Conservation (phyloP, 345 rosid species). For the Rhodomyrtus tomentosa region DNA sequence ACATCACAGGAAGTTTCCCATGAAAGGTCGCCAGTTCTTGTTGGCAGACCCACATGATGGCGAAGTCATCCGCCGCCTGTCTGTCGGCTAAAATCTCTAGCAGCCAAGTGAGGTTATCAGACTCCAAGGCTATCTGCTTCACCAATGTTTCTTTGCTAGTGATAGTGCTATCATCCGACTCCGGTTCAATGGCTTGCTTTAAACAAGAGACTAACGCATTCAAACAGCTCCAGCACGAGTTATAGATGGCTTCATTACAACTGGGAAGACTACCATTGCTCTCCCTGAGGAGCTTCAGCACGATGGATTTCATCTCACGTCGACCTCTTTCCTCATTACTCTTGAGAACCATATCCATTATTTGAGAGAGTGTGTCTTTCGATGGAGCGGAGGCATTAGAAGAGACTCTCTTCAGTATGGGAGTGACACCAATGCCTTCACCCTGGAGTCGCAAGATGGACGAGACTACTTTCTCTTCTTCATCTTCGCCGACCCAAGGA, state of each 20-base stretch:
- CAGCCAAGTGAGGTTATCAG: slow-evolving; percentile 86
- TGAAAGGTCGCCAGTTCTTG: slow-evolving; percentile 66
- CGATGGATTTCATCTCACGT: slow-evolving; percentile 78
- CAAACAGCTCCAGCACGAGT: slow-evolving; percentile 58
- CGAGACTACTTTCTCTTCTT: slow-evolving; percentile 85
- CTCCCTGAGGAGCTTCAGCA: slow-evolving; percentile 84
- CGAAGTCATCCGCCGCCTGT: slow-evolving; percentile 81
- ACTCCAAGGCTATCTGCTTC: slow-evolving; percentile 67
- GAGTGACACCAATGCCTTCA: slow-evolving; percentile 58
- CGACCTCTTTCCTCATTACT: slow-evolving; percentile 92
- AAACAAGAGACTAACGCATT: slow-evolving; percentile 45
- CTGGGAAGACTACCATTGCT: slow-evolving; percentile 41
- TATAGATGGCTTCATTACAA: slow-evolving; percentile 49
- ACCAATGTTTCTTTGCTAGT: slow-evolving; percentile 33
- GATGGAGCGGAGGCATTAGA: slow-evolving; percentile 45
- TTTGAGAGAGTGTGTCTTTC: slow-evolving; percentile 62
- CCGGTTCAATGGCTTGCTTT: slow-evolving; percentile 45
- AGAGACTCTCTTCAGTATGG: slow-evolving; percentile 72
- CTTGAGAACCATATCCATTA: slow-evolving; percentile 74
- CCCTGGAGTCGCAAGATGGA: slow-evolving; percentile 54
- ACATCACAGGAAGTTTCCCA: slow-evolving; percentile 48
- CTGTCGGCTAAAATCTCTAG: slow-evolving; percentile 74
- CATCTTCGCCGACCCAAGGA: slow-evolving; percentile 98
- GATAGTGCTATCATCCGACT: slow-evolving; percentile 10
- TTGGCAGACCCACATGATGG: slow-evolving; percentile 68